Conservation (phyloP, 1,284 basidiomycete genomes). For the Stygiomarasmius scandens region DNA sequence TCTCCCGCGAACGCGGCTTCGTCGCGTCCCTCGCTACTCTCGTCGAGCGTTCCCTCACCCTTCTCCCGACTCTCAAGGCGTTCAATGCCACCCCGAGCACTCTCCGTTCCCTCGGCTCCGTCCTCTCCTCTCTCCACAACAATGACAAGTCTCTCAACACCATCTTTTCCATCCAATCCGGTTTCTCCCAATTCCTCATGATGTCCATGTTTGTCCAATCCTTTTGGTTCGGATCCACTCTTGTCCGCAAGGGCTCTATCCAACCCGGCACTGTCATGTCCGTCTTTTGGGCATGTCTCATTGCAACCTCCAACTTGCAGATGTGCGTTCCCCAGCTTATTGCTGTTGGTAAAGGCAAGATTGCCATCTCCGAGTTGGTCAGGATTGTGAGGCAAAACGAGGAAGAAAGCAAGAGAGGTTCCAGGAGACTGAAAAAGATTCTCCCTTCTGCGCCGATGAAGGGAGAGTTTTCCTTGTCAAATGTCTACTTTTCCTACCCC, state of each 20-base stretch:
- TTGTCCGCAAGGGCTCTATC: slow-evolving; percentile 76
- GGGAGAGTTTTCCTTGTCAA: slow-evolving; percentile 81
- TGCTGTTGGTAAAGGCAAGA: slow-evolving; percentile 83
- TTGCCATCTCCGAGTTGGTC: slow-evolving; percentile 75
- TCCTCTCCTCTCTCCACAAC: slow-evolving; percentile 49
- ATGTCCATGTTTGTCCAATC: slow-evolving; percentile 96
- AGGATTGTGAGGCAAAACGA: slow-evolving; percentile 51
- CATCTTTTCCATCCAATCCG: slow-evolving; percentile 79
- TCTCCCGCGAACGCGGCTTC: slow-evolving; percentile 68
- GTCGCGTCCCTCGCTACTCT: slow-evolving; percentile 76
- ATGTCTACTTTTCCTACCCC: slow-evolving; percentile 87
- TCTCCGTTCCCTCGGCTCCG: slow-evolving; percentile 44
- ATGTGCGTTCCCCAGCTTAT: slow-evolving; percentile 83
- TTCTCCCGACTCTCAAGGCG: slow-evolving; percentile 93
- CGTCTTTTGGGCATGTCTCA: slow-evolving; percentile 95
- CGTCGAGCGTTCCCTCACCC: slow-evolving; percentile 76
- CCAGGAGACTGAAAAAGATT: slow-evolving; percentile 54
- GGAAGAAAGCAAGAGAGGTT: slow-evolving; percentile 12
- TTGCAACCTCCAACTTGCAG: slow-evolving; percentile 86
- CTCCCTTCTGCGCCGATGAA: slow-evolving; percentile 52
- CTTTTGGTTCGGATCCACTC: slow-evolving; percentile 93
- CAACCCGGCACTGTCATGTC: slow-evolving; percentile 84
- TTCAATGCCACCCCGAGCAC: slow-evolving; percentile 86
- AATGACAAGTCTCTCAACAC: slow-evolving; percentile 61
- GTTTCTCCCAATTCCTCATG: slow-evolving; percentile 75